Percentiles rank a stretch among this genome's conserved stretches.
phyloP scores from a whole-genome alignment of 2,329 filamentous ascomycete species.

The Aureobasidium sp. region DNA sequence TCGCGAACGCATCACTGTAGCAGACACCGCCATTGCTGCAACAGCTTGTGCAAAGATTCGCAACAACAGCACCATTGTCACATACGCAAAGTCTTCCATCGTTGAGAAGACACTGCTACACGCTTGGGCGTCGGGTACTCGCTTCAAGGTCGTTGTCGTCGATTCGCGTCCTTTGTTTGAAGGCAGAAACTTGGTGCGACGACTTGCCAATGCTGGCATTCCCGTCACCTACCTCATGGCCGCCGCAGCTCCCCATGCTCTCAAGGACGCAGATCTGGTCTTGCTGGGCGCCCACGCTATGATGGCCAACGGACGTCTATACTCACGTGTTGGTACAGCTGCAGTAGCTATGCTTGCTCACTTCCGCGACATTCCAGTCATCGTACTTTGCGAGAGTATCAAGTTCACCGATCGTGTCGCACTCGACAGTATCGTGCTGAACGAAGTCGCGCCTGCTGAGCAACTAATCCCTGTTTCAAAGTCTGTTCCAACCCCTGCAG shows the following conservation, averaged over 20 bases:
- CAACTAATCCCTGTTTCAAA: conserved; percentile 54
- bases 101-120: conserved; percentile 84
- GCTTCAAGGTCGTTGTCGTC: conserved; percentile 86
- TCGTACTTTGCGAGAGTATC: conserved; percentile 93
- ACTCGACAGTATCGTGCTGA: conserved; percentile 92
- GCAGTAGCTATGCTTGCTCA: conserved; percentile 87
- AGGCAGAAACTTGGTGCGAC: conserved; percentile 75
- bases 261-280: conserved; percentile 76
- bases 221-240: conserved; percentile 85
- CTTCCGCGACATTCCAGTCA: conserved; percentile 79
- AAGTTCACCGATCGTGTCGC: conserved; percentile 95
- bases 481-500: not conserved
- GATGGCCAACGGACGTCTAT: conserved; percentile 94
- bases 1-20: conserved; percentile 87
- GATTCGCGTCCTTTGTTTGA: conserved; percentile 80
- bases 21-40: conserved; percentile 85
- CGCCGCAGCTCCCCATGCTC: conserved; percentile 77
- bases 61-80: conserved; percentile 84
- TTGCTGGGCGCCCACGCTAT: conserved; percentile 93
- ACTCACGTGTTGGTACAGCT: conserved; percentile 88
- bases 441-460: conserved; percentile 87
- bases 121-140: conserved; percentile 74
- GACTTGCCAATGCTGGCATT: conserved; percentile 74
- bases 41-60: conserved; percentile 80
- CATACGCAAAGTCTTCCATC: conserved; percentile 86